These are phyloP conservation scores for Lactarius psammicola DNA, from an alignment of 768 basidiomycete genomes.

Conservation along the genomic window DNA sequence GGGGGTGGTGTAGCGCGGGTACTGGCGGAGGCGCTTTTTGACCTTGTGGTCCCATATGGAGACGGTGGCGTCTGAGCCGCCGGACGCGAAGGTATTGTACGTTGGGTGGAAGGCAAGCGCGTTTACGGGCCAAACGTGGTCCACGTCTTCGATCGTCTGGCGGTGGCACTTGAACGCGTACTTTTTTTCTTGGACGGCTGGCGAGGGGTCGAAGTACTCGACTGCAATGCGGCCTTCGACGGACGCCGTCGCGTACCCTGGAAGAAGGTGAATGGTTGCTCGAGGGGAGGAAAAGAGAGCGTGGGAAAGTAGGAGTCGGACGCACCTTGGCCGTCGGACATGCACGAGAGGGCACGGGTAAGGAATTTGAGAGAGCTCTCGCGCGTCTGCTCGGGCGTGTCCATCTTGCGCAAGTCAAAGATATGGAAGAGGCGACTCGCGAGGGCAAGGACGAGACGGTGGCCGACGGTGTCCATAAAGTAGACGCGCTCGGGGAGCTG, in stretches of 20 bases:
- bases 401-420: slow-evolving; percentile 82
- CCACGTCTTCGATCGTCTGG: slow-evolving; percentile 83
- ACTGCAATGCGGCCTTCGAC: slow-evolving; percentile 97
- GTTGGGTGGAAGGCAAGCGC: slow-evolving; percentile 90
- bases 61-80: slow-evolving; percentile 90
- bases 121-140: slow-evolving; percentile 97
- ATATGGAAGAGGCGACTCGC: slow-evolving; percentile 88
- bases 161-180: slow-evolving; percentile 99
- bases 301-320: slow-evolving; percentile 7
- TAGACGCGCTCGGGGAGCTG: slow-evolving; percentile 83
- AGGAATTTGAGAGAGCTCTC: slow-evolving; percentile 96
- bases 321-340: slow-evolving; percentile 87
- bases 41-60: slow-evolving; percentile 97
- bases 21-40: slow-evolving; percentile 92
- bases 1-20: slow-evolving; percentile 70
- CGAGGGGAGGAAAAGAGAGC: slow-evolving; percentile 1
- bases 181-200: slow-evolving; percentile 76
- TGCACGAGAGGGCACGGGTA: slow-evolving; percentile 88
- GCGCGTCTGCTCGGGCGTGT: slow-evolving; percentile 68
- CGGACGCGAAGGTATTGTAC: slow-evolving; percentile 95
- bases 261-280: not conserved
- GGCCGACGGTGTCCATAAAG: slow-evolving; percentile 71
- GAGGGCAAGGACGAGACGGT: slow-evolving; percentile 89
- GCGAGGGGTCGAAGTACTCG: slow-evolving; percentile 89
- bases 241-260: slow-evolving; percentile 90